These are phyloP conservation scores for Coemansia brasiliensis DNA, from an alignment of 192 early-diverging fungal genomes.

Conservation along the genomic window DNA sequence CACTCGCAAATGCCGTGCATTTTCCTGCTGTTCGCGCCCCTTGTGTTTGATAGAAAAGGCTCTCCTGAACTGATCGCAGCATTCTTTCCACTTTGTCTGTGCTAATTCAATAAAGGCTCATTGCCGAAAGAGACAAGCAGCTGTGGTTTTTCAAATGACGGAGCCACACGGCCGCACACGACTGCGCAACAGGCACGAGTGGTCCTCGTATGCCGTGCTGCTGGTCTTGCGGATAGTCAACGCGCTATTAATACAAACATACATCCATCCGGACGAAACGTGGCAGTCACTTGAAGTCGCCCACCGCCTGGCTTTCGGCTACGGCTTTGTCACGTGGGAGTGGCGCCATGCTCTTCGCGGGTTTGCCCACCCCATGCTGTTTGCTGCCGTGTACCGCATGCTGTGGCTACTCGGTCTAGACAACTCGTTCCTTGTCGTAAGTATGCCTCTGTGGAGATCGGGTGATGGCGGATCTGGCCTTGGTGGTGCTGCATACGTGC, in stretches of 20 bases:
- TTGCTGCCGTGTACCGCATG: slow-evolving; percentile 74
- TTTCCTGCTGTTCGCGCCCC: neutral
- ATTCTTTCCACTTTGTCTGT: neutral
- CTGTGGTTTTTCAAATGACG: neutral
- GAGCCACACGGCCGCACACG: neutral
- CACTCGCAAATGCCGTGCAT: slow-evolving; percentile 3
- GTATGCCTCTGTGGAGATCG: slow-evolving; percentile 12
- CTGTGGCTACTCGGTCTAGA: slow-evolving; percentile 65
- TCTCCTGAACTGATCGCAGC: no score
- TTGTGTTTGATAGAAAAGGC: no score
- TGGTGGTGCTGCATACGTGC: no score
- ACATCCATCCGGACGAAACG: slow-evolving; percentile 92
- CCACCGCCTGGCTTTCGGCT: slow-evolving; percentile 81
- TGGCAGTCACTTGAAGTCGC: slow-evolving; percentile 96
- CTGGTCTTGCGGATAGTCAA: slow-evolving; percentile 37
- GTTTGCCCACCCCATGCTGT: slow-evolving; percentile 79
- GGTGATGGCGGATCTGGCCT: neutral
- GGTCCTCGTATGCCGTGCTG: neutral
- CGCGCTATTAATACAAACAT: slow-evolving; percentile 61
- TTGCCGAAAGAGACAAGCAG: no score
- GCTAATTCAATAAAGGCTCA: no score
- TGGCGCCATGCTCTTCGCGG: slow-evolving; percentile 83
- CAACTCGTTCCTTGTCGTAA: slow-evolving; percentile 63
- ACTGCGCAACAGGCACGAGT: neutral
- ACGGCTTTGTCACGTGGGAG: slow-evolving; percentile 93